Evolutionary conservation across 495 filamentous ascomycete species (phyloP).

Genomic region (Hypoxylon crocopeplum): DNA sequence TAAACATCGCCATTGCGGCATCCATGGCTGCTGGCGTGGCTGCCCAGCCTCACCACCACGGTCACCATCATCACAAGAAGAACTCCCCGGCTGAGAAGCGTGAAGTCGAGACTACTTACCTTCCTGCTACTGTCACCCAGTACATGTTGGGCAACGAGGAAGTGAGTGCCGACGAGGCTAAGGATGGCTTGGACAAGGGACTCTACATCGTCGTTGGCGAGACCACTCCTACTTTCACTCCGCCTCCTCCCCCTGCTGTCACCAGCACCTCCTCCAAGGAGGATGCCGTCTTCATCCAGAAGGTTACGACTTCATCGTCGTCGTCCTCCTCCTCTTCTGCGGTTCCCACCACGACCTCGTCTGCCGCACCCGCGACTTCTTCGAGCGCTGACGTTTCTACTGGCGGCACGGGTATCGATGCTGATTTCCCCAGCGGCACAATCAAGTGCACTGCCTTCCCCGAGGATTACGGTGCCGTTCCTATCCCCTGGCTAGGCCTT

Average conservation of each 20-base stretch:
- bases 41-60: constrained; percentile 58
- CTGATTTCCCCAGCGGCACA: constrained; percentile 79
- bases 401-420: constrained; percentile 63
- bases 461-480: constrained; percentile 79
- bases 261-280: constrained; percentile 40
- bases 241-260: constrained; percentile 44
- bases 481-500: constrained; percentile 69
- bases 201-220: constrained; percentile 58
- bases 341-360: constrained; percentile 31
- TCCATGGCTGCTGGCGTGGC: constrained; percentile 48
- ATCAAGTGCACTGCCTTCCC: constrained; percentile 78
- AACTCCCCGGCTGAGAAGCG: constrained; percentile 51
- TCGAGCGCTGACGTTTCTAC: constrained; percentile 22
- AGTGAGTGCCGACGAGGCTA: constrained; percentile 62
- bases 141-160: constrained; percentile 65
- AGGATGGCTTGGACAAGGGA: constrained; percentile 66
- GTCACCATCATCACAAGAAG: constrained; percentile 50
- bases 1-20: constrained; percentile 56
- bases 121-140: constrained; percentile 61
- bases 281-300: constrained; percentile 40
- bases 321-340: constrained; percentile 30
- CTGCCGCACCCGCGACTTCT: constrained; percentile 27
- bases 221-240: constrained; percentile 50
- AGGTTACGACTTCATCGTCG: constrained; percentile 16
- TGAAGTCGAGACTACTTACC: constrained; percentile 46